Evolutionary conservation across 2,329 filamentous ascomycete species (phyloP).

Genomic region (Phyllosticta citrichinensis): DNA sequence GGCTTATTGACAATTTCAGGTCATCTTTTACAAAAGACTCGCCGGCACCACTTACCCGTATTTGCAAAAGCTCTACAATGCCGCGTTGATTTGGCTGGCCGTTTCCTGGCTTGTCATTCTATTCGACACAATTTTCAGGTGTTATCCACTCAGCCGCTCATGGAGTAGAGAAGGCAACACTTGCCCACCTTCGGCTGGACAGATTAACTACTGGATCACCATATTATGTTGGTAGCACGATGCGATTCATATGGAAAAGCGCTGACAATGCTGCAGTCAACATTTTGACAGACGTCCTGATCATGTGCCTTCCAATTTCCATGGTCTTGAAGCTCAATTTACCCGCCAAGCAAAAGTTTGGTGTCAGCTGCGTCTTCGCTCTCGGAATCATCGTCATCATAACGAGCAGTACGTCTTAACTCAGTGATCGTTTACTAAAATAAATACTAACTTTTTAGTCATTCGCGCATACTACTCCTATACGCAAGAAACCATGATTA

Average conservation of each 20-base stretch:
- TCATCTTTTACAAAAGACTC: constrained; percentile 32
- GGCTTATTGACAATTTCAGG: neutral
- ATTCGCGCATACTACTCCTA: constrained; percentile 28
- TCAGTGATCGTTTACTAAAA: no score
- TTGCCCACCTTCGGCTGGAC: neutral
- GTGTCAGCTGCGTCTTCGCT: constrained; percentile 22
- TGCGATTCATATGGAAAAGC: neutral
- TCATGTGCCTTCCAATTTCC: constrained; percentile 25
- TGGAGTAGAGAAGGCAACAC: constrained; percentile 17
- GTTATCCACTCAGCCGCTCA: constrained; percentile 24
- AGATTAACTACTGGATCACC: constrained; percentile 10
- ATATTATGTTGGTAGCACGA: neutral
- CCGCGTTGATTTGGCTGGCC: constrained; percentile 22
- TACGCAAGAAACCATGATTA: constrained; percentile 27
- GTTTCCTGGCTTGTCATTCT: constrained; percentile 26
- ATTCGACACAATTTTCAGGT: constrained; percentile 32
- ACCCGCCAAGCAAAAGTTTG: constrained; percentile 24
- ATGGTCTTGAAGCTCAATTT: constrained; percentile 29
- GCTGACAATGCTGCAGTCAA: constrained; percentile 1
- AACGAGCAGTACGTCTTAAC: constrained; percentile 16
- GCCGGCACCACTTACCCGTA: constrained; percentile 25
- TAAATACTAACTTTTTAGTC: constrained; percentile 9
- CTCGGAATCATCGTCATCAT: constrained; percentile 25
- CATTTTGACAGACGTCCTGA: constrained; percentile 10
- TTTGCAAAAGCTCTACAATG: constrained; percentile 29